Conservation (phyloP, 2,329 filamentous ascomycete genomes). For the Pyrenophora teres region DNA sequence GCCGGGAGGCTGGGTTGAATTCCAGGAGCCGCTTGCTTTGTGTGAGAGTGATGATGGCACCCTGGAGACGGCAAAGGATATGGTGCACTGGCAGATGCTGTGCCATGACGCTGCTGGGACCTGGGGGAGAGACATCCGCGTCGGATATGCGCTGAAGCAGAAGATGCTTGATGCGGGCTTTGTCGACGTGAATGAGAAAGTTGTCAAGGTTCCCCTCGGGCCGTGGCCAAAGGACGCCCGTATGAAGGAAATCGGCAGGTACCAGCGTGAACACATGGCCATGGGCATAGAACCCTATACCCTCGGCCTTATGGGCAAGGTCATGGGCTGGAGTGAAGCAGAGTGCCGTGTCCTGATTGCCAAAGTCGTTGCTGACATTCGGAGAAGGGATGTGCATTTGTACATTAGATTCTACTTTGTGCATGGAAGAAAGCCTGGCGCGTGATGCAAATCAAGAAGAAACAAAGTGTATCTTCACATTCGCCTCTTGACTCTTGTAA, state of each 20-base stretch:
- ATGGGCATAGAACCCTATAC: slow-evolving; percentile 46
- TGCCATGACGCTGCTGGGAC: slow-evolving; percentile 34
- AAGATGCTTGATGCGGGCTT: slow-evolving; percentile 40
- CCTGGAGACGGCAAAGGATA: slow-evolving; percentile 27
- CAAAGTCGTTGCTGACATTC: slow-evolving; percentile 40
- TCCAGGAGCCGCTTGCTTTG: slow-evolving; percentile 44
- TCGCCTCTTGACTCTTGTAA: slow-evolving; percentile 43
- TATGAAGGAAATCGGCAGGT: slow-evolving; percentile 57
- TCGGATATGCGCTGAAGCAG: slow-evolving; percentile 31
- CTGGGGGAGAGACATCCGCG: slow-evolving; percentile 36
- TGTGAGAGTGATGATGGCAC: slow-evolving; percentile 41
- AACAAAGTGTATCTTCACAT: slow-evolving; percentile 27
- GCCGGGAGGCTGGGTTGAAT: slow-evolving; percentile 45
- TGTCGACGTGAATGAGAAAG: slow-evolving; percentile 40
- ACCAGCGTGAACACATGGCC: slow-evolving; percentile 43
- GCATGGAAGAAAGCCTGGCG: slow-evolving; percentile 36
- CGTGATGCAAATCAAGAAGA: slow-evolving; percentile 28
- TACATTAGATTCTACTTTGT: slow-evolving; percentile 46
- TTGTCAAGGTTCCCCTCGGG: slow-evolving; percentile 45
- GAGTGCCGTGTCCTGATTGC: slow-evolving; percentile 43
- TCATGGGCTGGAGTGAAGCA: slow-evolving; percentile 42
- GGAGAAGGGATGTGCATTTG: slow-evolving; percentile 34
- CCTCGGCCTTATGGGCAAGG: slow-evolving; percentile 42
- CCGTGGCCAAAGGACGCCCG: slow-evolving; percentile 55
- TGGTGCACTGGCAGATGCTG: slow-evolving; percentile 36